phyloP scores from a whole-genome alignment of 2,329 filamentous ascomycete species.

The Alternaria arborescens region DNA sequence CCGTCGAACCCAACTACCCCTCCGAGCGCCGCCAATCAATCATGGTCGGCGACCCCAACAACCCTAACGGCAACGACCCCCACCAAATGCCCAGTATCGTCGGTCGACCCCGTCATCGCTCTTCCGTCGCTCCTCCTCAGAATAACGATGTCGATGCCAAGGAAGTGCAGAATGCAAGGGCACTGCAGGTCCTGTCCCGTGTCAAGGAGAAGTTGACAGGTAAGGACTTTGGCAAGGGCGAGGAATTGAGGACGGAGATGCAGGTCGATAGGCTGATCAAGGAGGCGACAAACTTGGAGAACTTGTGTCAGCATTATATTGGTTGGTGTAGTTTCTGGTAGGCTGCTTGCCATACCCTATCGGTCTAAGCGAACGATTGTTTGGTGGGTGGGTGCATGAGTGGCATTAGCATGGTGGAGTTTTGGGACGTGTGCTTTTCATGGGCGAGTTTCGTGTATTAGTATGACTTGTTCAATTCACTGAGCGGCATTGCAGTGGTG shows the following conservation, averaged over 20 bases:
- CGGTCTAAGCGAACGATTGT: not conserved
- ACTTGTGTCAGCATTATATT: constrained; percentile 98
- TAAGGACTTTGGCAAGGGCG: constrained; percentile 79
- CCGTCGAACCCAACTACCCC: constrained; percentile 66
- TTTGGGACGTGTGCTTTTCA: not conserved
- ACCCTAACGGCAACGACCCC: constrained; percentile 25
- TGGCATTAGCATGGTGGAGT: constrained; percentile 9
- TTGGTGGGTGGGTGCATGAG: not conserved
- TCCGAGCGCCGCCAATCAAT: constrained; percentile 69
- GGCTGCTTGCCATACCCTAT: not conserved
- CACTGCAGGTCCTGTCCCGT: constrained; percentile 86
- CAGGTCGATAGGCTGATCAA: constrained; percentile 96
- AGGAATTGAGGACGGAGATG: constrained; percentile 83
- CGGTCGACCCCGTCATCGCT: constrained; percentile 48
- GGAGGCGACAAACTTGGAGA: constrained; percentile 96
- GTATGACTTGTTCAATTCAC: not conserved
- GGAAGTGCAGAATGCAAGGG: constrained; percentile 92
- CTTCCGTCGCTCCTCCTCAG: constrained; percentile 40
- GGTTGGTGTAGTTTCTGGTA: constrained; percentile 99
- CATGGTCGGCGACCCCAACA: constrained; percentile 55
- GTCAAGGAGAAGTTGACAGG: constrained; percentile 97
- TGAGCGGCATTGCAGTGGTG: constrained; percentile 7
- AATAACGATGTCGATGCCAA: constrained; percentile 56
- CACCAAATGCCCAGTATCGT: constrained; percentile 40
- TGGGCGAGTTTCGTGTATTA: constrained; percentile 4